These are phyloP conservation scores for Parastagonospora nodorum DNA, from an alignment of 2,329 filamentous ascomycete genomes.

Conservation along the genomic window DNA sequence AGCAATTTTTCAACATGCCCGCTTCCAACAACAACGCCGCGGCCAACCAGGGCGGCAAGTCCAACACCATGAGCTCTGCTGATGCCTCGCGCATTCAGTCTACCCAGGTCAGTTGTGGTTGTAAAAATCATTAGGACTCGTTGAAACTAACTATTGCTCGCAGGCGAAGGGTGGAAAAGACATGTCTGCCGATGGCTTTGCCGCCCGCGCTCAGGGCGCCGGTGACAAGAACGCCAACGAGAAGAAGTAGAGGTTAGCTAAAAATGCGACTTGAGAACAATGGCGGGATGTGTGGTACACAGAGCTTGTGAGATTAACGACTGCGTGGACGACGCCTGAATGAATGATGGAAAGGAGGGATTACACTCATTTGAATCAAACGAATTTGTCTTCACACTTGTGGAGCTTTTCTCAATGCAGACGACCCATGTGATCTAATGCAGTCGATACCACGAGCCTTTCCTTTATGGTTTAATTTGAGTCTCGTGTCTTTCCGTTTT, in stretches of 20 bases:
- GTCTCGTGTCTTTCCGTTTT: no score
- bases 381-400: background rate
- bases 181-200: slow-evolving; percentile 4
- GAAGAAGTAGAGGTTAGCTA: background rate
- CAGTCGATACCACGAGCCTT: no score
- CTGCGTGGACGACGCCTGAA: background rate
- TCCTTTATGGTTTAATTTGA: no score
- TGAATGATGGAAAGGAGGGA: background rate
- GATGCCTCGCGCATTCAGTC: slow-evolving; percentile 2
- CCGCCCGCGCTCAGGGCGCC: slow-evolving; percentile 1
- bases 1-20: background rate
- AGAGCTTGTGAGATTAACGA: background rate
- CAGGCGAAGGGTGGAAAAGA: slow-evolving; percentile 4
- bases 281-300: background rate
- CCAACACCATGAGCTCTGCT: background rate
- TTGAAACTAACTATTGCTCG: background rate
- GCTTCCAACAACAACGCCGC: background rate
- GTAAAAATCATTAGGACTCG: background rate
- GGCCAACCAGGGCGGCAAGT: slow-evolving; percentile 1
- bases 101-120: background rate
- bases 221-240: slow-evolving; percentile 1
- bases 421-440: no score
- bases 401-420: background rate
- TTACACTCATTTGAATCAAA: background rate
- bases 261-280: background rate